phyloP scores from a whole-genome alignment of 768 basidiomycete genomes.

The Saitozyma podzolica region DNA sequence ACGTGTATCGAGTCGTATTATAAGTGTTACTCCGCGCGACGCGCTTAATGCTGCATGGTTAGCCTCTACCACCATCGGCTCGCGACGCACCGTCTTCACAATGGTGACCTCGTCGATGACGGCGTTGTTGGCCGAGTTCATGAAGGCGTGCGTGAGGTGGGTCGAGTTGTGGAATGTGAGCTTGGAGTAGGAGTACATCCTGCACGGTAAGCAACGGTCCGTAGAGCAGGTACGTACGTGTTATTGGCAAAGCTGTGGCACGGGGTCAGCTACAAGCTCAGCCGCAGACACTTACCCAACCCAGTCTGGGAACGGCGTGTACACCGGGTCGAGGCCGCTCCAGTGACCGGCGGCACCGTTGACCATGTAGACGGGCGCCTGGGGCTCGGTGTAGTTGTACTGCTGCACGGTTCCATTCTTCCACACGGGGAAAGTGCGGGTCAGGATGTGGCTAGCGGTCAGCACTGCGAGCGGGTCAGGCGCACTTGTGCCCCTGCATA shows the following conservation, averaged over 20 bases:
- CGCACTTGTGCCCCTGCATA: constrained; percentile 3
- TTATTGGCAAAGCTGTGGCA: not conserved
- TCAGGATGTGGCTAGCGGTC: not conserved
- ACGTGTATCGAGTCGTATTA: too few relatives aligned
- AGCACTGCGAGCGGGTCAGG: not conserved
- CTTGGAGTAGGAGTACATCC: constrained; percentile 1
- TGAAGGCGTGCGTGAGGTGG: constrained; percentile 15
- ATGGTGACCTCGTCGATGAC: constrained; percentile 8
- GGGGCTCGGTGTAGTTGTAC: not conserved
- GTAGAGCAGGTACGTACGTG: constrained; percentile 6
- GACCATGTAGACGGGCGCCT: constrained; percentile 5
- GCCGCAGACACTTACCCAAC: not conserved
- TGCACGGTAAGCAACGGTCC: not conserved
- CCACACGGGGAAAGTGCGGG: not conserved
- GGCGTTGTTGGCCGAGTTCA: constrained; percentile 2
- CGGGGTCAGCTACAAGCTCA: too few relatives aligned
- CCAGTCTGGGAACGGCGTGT: not conserved
- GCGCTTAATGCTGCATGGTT: too few relatives aligned
- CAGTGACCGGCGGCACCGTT: constrained; percentile 17
- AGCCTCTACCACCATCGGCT: too few relatives aligned
- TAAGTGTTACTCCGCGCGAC: too few relatives aligned
- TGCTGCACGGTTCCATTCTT: not conserved
- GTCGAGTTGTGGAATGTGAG: constrained; percentile 16
- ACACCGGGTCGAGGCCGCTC: constrained; percentile 9
- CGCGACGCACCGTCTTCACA: not conserved